Evolutionary conservation across 179 eudicot genomes (phyloP).

Genomic region (Vitellaria paradoxa): DNA sequence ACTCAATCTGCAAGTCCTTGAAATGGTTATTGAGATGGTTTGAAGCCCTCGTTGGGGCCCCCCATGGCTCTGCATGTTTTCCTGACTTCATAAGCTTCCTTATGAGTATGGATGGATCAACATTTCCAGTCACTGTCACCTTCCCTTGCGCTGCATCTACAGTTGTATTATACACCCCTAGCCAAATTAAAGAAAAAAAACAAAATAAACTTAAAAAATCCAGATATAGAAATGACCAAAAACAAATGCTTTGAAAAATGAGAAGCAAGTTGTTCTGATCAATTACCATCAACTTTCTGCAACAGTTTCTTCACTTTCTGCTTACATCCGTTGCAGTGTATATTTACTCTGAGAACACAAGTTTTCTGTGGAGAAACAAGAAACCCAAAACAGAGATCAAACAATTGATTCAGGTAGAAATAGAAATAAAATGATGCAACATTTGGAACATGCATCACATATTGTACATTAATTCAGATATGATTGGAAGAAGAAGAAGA

Average conservation of each 20-base stretch:
- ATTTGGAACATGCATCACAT: too few species aligned
- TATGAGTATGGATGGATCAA: constrained; percentile 55
- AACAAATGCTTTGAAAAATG: too few species aligned
- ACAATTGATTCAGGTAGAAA: too few species aligned
- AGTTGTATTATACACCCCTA: constrained; percentile 56
- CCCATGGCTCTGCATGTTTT: constrained; percentile 83
- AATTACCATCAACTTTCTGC: constrained; percentile 49
- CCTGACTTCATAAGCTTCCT: constrained; percentile 73
- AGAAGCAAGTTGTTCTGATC: too few species aligned
- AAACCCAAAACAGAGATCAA: not conserved
- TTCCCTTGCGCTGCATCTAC: constrained; percentile 78
- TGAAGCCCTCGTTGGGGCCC: constrained; percentile 28
- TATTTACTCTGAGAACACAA: constrained; percentile 56
- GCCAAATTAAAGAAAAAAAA: not conserved
- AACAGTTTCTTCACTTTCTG: constrained; percentile 48
- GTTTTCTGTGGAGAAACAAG: constrained; percentile 23
- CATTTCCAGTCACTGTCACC: constrained; percentile 75
- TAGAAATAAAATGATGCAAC: too few species aligned
- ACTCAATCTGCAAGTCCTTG: constrained; percentile 51
- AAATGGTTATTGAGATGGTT: constrained; percentile 52
- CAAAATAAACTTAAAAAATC: too few species aligned
- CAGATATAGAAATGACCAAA: too few species aligned
- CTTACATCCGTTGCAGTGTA: constrained; percentile 60
- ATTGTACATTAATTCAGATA: too few species aligned
- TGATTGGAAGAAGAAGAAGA: too few species aligned